Base-by-base conservation (phyloP, 2,329 filamentous ascomycete species). In the Colletotrichum theobromicola region DNA sequence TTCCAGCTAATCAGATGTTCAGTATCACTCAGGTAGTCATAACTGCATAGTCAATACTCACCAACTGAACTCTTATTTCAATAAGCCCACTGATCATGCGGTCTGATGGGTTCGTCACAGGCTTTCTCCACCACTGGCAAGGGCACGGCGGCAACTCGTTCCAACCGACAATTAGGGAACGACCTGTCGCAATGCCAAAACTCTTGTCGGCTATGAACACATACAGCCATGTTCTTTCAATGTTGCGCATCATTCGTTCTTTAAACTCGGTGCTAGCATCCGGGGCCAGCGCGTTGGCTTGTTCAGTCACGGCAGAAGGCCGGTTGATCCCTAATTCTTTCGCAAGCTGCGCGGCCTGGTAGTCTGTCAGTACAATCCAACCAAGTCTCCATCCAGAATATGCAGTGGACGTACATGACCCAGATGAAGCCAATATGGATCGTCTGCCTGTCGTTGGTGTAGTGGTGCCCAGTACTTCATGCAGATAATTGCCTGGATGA, bases 391-490 rank as follows among this genome's bases (percentile, higher is more conserved):
- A 30, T 58, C 42, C 6, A 50, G 21, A 21, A 61, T 32, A 68
- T n/a, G 21, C 12, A 50, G 16, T 60, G 2, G 2, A 35, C 75
- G 66, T 63, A 77, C 77, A 61, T 80, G 77, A 37, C 77, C 78
- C 7, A 80, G 67, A 8, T 77, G 77, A 13, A 80, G 72, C 79
- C 79, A 80, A 67, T 77, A 79, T 3, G 78, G 77, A 26, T 80
- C 79, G 61, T 79, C 78, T 2, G 75, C 70, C 53, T 77, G 78
- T 12, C 62, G 70, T 50, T 75, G 70, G 63, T 75, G 71, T 24
- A 77, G 37, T 4, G 78, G 78, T 6, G 78, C 77, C 79, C 79
- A 80, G 67, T 79, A 79, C 34, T 79, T 76, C 75, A 78, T 75
- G 37, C 75, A 67, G 28, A 80, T 72, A 26, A 80, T 80, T 26